phyloP scores from a whole-genome alignment of 192 early-diverging fungal genomes.

The Linnemannia zychae region DNA sequence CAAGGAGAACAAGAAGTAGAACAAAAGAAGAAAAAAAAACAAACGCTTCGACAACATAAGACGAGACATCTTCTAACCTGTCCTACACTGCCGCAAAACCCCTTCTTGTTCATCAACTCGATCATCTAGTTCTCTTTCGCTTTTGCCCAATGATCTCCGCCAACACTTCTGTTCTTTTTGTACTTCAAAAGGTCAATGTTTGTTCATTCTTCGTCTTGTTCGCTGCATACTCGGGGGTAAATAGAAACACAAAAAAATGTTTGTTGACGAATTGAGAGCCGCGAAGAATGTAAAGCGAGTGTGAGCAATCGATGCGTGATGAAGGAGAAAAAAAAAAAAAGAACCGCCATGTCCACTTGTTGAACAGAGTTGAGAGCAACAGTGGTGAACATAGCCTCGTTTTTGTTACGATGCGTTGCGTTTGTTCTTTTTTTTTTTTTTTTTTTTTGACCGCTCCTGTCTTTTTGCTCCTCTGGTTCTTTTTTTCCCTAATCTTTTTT shows the following conservation, averaged over 20 bases:
- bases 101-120: background rate
- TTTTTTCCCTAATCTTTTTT: background rate
- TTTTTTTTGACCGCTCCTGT: background rate
- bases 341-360: background rate
- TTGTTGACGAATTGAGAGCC: background rate
- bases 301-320: constrained; percentile 1
- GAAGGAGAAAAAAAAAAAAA: no score
- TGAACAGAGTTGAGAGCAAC: background rate
- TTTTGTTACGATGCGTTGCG: no score
- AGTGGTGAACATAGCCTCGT: background rate
- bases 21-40: constrained; percentile 7
- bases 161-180: background rate
- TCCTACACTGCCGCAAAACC: background rate
- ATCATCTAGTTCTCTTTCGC: background rate
- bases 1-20: constrained; percentile 19
- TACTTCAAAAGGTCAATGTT: background rate
- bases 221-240: background rate
- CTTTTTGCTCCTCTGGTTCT: background rate
- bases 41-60: background rate
- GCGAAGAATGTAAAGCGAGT: background rate
- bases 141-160: background rate
- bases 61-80: constrained; percentile 3
- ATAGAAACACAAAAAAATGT: constrained; percentile 3
- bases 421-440: background rate
- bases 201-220: background rate